A percentile compares a stretch with the other conserved stretches of the same genome.
Evolutionary conservation across 768 basidiomycete genomes (phyloP).

Genomic region (Tulasnella sp.): DNA sequence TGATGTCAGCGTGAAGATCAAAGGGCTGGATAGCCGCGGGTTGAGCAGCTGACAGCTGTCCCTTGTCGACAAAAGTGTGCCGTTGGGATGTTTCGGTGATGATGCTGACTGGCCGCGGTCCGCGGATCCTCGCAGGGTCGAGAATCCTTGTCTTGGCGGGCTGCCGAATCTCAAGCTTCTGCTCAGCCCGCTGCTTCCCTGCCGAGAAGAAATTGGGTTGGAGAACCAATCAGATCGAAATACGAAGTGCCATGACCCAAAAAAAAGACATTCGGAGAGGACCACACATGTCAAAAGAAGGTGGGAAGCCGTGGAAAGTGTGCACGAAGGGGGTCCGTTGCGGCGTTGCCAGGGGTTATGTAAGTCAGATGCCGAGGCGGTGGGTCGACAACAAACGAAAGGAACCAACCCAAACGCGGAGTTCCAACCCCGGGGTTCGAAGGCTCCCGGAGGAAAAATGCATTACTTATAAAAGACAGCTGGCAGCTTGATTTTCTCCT

Average conservation of each 20-base stretch:
- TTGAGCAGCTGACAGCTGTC: no score
- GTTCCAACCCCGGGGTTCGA: neutral
- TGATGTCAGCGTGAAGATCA: no score
- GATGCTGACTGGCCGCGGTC: neutral
- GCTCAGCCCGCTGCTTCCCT: neutral
- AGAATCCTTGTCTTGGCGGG: neutral
- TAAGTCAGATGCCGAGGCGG: neutral
- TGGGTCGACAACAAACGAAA: no score
- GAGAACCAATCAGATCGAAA: neutral
- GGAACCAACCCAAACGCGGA: neutral
- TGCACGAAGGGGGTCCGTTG: neutral
- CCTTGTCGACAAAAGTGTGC: no score
- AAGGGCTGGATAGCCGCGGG: no score
- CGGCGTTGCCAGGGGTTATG: neutral
- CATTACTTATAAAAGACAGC: neutral
- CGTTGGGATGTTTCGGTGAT: neutral
- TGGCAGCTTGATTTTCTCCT: neutral
- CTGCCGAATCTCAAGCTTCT: no score
- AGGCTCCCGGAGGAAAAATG: neutral
- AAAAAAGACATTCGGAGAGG: neutral
- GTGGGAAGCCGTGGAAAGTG: neutral
- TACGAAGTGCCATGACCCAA: neutral
- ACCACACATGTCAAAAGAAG: neutral
- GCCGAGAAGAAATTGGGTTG: neutral
- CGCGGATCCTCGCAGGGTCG: neutral